phyloP scores from a whole-genome alignment of 2,329 filamentous ascomycete genomes.

The Triangularia verruculosa region DNA sequence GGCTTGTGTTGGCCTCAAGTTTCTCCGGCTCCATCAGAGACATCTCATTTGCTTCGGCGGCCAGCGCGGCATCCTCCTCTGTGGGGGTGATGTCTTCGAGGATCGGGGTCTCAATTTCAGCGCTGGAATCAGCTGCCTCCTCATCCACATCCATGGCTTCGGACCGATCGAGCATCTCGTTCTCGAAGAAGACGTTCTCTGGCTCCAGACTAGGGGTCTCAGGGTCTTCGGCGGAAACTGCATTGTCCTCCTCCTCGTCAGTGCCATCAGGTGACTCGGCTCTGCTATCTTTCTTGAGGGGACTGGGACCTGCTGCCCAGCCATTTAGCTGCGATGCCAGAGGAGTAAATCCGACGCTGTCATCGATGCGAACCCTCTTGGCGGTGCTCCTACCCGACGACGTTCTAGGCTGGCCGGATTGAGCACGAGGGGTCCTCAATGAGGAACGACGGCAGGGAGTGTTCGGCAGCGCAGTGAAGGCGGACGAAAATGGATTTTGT shows the following conservation, averaged over 20 bases:
- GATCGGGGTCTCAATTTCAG: constrained; percentile 33
- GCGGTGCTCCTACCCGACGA: constrained; percentile 30
- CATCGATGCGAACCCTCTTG: constrained; percentile 25
- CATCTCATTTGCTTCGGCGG: constrained; percentile 59
- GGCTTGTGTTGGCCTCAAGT: constrained; percentile 32
- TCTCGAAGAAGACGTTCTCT: constrained; percentile 55
- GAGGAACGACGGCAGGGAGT: constrained; percentile 41
- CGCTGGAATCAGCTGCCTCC: constrained; percentile 1
- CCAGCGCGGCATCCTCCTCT: constrained; percentile 56
- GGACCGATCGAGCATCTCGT: constrained; percentile 32
- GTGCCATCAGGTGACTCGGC: constrained; percentile 22
- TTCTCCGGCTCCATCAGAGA: constrained; percentile 49
- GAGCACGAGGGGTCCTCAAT: constrained; percentile 22
- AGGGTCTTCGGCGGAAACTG: constrained; percentile 16
- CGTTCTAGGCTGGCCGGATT: not conserved
- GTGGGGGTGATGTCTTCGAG: constrained; percentile 49
- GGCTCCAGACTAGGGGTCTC: constrained; percentile 29
- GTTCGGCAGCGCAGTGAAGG: constrained; percentile 35
- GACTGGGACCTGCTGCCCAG: constrained; percentile 60
- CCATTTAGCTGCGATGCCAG: constrained; percentile 58
- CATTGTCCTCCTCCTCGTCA: constrained; percentile 25
- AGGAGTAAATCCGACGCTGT: constrained; percentile 58
- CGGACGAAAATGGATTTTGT: constrained; percentile 28
- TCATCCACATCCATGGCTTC: constrained; percentile 27
- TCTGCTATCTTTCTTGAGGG: constrained; percentile 39